These are phyloP conservation scores for Aureobasidium sp. DNA, from an alignment of 2,329 filamentous ascomycete genomes.

Conservation along the genomic window DNA sequence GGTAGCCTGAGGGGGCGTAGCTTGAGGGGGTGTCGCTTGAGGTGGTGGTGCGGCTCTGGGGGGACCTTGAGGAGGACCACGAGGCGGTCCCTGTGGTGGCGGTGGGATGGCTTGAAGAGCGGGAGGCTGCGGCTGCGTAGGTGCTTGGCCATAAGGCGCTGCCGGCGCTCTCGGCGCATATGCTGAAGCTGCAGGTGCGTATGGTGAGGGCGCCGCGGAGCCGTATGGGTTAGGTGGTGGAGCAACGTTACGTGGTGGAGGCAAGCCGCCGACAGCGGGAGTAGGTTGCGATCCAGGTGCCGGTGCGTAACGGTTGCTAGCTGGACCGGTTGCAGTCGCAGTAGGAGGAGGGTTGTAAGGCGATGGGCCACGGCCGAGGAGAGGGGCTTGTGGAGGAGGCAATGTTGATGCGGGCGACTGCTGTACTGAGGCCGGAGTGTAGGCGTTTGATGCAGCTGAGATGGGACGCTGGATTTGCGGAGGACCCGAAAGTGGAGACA, in stretches of 20 bases:
- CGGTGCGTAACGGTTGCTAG: slow-evolving; percentile 65
- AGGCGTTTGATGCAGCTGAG: slow-evolving; percentile 51
- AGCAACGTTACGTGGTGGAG: slow-evolving; percentile 35
- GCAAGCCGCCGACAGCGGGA: slow-evolving; percentile 26
- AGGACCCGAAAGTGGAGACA: slow-evolving; percentile 54
- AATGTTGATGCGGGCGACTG: slow-evolving; percentile 31
- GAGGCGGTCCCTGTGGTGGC: slow-evolving; percentile 32
- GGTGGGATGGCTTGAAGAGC: slow-evolving; percentile 30
- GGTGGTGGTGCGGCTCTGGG: slow-evolving; percentile 38
- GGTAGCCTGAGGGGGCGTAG: slow-evolving; percentile 25
- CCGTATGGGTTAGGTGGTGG: slow-evolving; percentile 37
- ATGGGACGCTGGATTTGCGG: slow-evolving; percentile 41
- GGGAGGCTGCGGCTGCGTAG: slow-evolving; percentile 29
- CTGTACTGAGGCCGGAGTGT: slow-evolving; percentile 46
- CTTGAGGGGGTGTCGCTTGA: slow-evolving; percentile 39
- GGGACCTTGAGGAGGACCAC: slow-evolving; percentile 39
- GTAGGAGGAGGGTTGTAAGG: slow-evolving; percentile 78
- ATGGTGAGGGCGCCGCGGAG: slow-evolving; percentile 14
- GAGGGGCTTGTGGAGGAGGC: slow-evolving; percentile 41
- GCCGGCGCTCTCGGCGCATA: not conserved
- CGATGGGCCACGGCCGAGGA: slow-evolving; percentile 65
- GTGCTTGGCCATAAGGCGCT: slow-evolving; percentile 32
- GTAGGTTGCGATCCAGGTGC: slow-evolving; percentile 49
- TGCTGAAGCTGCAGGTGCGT: slow-evolving; percentile 18
- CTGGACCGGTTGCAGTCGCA: slow-evolving; percentile 44